Percentiles rank a stretch among this genome's conserved stretches.
Evolutionary conservation across 768 basidiomycete genomes (phyloP).

Genomic region (Pleurotus salmoneostramineus): DNA sequence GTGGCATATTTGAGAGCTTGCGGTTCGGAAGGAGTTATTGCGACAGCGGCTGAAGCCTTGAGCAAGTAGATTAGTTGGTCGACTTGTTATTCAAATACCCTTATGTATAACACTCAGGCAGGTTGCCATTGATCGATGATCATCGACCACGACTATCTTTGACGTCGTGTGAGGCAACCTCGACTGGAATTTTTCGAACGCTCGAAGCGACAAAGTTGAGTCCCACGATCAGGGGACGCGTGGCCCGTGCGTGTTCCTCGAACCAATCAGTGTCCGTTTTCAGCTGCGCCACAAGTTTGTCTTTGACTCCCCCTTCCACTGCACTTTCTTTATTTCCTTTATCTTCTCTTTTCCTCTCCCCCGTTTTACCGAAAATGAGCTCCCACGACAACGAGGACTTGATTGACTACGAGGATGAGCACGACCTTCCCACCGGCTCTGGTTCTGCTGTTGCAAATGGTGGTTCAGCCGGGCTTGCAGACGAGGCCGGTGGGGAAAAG

Average conservation of each 20-base stretch:
- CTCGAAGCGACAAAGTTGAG: neutral
- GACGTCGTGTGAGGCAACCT: neutral
- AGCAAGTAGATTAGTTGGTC: neutral
- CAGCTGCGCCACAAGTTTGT: constrained; percentile 1
- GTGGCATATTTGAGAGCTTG: neutral
- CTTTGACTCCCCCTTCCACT: constrained; percentile 18
- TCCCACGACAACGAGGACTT: constrained; percentile 87
- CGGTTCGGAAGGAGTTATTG: neutral
- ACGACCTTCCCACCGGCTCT: constrained; percentile 66
- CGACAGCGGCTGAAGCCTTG: neutral
- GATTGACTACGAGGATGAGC: constrained; percentile 93
- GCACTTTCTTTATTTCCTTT: constrained; percentile 22
- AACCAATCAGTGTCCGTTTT: neutral
- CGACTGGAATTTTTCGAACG: neutral
- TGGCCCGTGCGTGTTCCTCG: neutral
- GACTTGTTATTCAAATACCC: neutral
- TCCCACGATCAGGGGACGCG: constrained; percentile 4
- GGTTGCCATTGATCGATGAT: too few relatives aligned
- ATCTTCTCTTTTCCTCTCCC: constrained; percentile 20
- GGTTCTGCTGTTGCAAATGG: constrained; percentile 43
- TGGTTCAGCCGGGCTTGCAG: constrained; percentile 39
- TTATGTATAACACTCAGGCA: too few relatives aligned
- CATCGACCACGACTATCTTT: too few relatives aligned
- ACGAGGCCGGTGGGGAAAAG: constrained; percentile 79
- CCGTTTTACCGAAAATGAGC: constrained; percentile 50